Evolutionary conservation across 2,329 filamentous ascomycete species (phyloP), one percentile per base, ranked within the genome.

Genomic region (Stagonosporopsis rhizophila): DNA sequence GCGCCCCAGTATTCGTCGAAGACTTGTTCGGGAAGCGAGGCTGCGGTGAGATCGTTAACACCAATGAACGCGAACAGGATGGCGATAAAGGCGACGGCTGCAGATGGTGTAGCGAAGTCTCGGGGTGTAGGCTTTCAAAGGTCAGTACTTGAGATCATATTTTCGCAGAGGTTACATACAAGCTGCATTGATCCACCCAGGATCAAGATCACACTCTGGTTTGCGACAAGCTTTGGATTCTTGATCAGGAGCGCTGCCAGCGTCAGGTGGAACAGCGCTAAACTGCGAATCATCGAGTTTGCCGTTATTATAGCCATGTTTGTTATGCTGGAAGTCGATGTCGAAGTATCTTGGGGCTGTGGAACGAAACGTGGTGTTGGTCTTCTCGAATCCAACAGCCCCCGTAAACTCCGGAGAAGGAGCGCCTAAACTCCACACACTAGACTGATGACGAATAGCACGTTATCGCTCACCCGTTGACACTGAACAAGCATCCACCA

Each of bases 251-350:
- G 91, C 77, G 89, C 92, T 68, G 88, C 92, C 44, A 95, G 81
- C 6, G 90, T 91, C 62, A 96, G 77, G 78, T 96, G 91, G 80
- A 95, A 92, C 73, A 96, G 84, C 66, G 89, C 90, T 66, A 96
- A 80, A 48, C 87, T 88, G 66, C 90, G 89, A 67, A 97, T 89
- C 75, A 96, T 88, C 8, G 89, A 91, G 71, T 85, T 89, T 58
- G 88, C 87, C 2, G 91, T 92, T 70, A 97, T 84, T 74, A 96
- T 81, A 28, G 87, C 89, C 93, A 97, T 97, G 22, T 25, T 66
- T 54, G 52, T 41, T n/a, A 35, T 39, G 12, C 20, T 41, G 12
- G n/a, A 22, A n/a, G 23, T 19, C 14, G 39, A 15, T 14, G 17
- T 38, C 17, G 14, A 40, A n/a, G 2, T 14, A 14, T 25, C 23